Evolutionary conservation across 305 asterid genomes (phyloP), one percentile per base, ranked within the genome.

Genomic region (Rubia balearica): DNA sequence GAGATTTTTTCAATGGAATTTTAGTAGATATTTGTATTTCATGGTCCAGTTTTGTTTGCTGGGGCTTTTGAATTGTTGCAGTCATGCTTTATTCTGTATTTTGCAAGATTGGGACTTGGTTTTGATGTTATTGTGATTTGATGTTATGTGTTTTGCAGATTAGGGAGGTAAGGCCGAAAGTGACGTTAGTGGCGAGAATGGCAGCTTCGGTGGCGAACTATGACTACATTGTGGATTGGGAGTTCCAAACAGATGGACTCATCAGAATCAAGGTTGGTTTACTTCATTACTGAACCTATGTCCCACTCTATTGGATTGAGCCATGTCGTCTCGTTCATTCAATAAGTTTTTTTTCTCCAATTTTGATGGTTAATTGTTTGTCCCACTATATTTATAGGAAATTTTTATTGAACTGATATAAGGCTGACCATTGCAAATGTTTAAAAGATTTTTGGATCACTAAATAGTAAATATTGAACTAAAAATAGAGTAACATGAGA

Each of bases 181-280:
- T 93, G 90, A 89, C 97, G 0, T 68, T 93, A 62, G 96, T 93
- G 87, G 98, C 82, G 61, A 77, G 98, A 71, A 93, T 93, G 98
- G 98, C 92, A 10, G 97, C 97, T 7, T 93, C 98, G 4, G 96
- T 93, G 5, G 98, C 96, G 6, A 93, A 93, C 85, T 93, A 93
- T 24, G 98, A 93, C 46, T 93, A 93, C 71, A 93, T 93, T 24
- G 88, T 93, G 48, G 98, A 93, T 73, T 93, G 98, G 98, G 98
- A 86, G 78, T 93, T 93, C 75, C 98, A 93, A 80, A 86, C 94
- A 0, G 98, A 93, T 78, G 98, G 98, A 57, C 85, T 93, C 11
- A 89, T 93, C 68, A 80, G 91, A 78, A 72, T 83, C 77, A 90
- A 87, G 96, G 98, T 89, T 48, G 56, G 62, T 22, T 56, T 22